A percentile compares a stretch with the other conserved stretches of the same genome.
Conservation (phyloP, 2,329 filamentous ascomycete species). For the Alternaria sp. region DNA sequence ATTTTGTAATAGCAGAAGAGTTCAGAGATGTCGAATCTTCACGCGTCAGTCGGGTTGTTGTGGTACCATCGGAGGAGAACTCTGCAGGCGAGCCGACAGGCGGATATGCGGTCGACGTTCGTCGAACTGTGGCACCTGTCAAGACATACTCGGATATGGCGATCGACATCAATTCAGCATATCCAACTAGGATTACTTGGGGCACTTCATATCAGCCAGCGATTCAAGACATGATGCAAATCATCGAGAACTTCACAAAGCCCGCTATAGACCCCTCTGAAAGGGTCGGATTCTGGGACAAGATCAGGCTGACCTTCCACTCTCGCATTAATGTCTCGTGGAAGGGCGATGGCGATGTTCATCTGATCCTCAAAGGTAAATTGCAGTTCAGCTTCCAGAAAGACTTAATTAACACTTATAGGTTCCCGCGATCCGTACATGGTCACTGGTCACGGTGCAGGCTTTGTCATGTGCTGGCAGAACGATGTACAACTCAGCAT, state of each 20-base stretch:
- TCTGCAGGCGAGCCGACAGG: slow-evolving; percentile 65
- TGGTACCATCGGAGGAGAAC: slow-evolving; percentile 74
- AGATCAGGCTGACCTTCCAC: slow-evolving; percentile 92
- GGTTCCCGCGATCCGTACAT: slow-evolving; percentile 89
- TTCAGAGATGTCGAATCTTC: slow-evolving; percentile 82
- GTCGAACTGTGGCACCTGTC: slow-evolving; percentile 89
- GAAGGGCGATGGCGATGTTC: slow-evolving; percentile 95
- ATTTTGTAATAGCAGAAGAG: slow-evolving; percentile 97
- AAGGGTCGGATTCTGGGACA: slow-evolving; percentile 97
- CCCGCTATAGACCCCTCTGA: slow-evolving; percentile 94
- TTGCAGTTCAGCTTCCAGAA: not conserved
- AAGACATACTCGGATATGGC: slow-evolving; percentile 95
- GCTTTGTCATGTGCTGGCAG: slow-evolving; percentile 98
- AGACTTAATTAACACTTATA: slow-evolving; percentile 28
- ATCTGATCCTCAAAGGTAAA: slow-evolving; percentile 85
- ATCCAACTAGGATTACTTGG: slow-evolving; percentile 95
- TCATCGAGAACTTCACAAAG: slow-evolving; percentile 96
- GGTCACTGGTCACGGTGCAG: slow-evolving; percentile 89
- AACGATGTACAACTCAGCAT: slow-evolving; percentile 91
- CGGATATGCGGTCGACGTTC: slow-evolving; percentile 83
- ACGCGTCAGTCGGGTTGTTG: slow-evolving; percentile 80
- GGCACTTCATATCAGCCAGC: slow-evolving; percentile 96
- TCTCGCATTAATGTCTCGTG: slow-evolving; percentile 88
- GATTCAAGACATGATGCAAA: slow-evolving; percentile 99
- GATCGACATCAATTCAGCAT: slow-evolving; percentile 90